phyloP scores from a whole-genome alignment of 148 eudicot species.

The Cornus florida region DNA sequence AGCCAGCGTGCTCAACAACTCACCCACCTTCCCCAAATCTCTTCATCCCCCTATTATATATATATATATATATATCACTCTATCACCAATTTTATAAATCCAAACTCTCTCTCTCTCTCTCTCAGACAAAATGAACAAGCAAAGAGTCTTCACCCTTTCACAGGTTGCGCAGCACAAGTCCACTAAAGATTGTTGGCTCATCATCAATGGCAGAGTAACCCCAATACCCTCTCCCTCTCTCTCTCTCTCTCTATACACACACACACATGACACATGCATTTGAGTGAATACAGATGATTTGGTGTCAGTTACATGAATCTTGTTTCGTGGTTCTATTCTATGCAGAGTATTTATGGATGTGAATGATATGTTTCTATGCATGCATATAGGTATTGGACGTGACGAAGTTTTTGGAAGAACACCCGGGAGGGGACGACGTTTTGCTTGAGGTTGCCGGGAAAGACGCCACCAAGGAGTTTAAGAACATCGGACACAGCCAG shows the following conservation, averaged over 20 bases:
- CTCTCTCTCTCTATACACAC: neutral
- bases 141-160: conserved; percentile 30
- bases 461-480: conserved; percentile 37
- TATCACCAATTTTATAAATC: too few species aligned
- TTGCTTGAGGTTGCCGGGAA: conserved; percentile 41
- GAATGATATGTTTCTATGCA: too few species aligned
- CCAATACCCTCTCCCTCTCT: neutral
- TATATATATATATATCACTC: too few species aligned
- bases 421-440: conserved; percentile 46
- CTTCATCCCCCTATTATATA: too few species aligned
- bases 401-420: conserved; percentile 42
- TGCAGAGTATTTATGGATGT: too few species aligned
- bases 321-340: too few species aligned
- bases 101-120: neutral
- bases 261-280: neutral
- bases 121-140: conserved; percentile 12
- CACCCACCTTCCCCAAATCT: too few species aligned
- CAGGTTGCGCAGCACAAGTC: conserved; percentile 45
- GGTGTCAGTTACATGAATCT: too few species aligned
- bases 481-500: conserved; percentile 41
- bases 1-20: too few species aligned
- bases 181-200: conserved; percentile 42
- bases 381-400: conserved; percentile 33
- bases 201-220: conserved; percentile 42
- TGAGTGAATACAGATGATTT: too few species aligned